These are phyloP conservation scores for Coemansia sp. DNA, from an alignment of 192 early-diverging fungal species.

Conservation along the genomic window DNA sequence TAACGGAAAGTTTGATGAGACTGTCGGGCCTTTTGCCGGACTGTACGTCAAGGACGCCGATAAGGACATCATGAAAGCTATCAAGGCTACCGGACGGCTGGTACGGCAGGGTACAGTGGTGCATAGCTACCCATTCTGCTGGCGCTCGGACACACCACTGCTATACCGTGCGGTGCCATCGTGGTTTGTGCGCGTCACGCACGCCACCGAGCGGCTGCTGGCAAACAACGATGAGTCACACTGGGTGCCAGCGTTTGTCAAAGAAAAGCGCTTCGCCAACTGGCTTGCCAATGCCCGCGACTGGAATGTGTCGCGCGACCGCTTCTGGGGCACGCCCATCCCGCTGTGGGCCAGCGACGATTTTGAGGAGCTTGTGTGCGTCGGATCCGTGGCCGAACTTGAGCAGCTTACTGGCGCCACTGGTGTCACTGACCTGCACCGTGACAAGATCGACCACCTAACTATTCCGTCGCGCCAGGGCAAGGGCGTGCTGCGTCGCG, in stretches of 20 bases:
- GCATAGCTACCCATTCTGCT: conserved; percentile 98
- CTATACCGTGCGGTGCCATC: conserved; percentile 96
- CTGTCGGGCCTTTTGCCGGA: conserved; percentile 77
- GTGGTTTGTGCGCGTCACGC: conserved; percentile 94
- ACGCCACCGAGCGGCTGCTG: conserved; percentile 80
- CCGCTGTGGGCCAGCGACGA: conserved; percentile 97
- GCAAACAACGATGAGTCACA: conserved; percentile 82
- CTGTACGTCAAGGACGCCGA: conserved; percentile 96
- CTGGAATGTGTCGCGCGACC: conserved; percentile 97
- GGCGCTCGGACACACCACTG: conserved; percentile 95
- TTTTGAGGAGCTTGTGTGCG: conserved; percentile 77
- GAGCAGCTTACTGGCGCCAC: conserved; percentile 81
- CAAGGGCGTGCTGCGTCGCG: conserved; percentile 78
- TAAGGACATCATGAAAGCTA: conserved; percentile 89
- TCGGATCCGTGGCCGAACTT: conserved; percentile 91
- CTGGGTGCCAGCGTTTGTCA: conserved; percentile 96
- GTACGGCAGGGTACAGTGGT: conserved; percentile 87
- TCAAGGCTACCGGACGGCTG: conserved; percentile 79
- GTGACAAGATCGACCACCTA: conserved; percentile 94
- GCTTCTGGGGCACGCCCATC: conserved; percentile 99
- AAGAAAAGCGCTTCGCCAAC: conserved; percentile 97
- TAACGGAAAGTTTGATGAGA: conserved; percentile 73
- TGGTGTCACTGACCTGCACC: conserved; percentile 90
- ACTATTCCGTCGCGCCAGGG: conserved; percentile 93
- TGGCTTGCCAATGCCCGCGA: conserved; percentile 95